phyloP scores from a whole-genome alignment of 345 rosid species.

The Acer negundo region DNA sequence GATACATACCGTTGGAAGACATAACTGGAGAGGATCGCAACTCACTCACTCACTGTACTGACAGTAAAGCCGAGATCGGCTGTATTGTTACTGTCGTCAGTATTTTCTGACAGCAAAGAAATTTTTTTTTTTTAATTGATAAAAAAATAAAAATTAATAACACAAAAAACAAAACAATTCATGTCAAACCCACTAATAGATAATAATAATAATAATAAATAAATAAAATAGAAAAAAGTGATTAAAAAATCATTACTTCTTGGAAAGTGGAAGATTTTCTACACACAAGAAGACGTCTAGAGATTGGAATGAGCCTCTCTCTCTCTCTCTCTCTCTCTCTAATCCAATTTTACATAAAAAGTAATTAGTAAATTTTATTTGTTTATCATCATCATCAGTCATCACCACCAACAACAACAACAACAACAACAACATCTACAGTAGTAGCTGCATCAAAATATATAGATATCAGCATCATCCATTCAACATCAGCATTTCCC shows the following conservation, averaged over 20 bases:
- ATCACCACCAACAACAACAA: background rate
- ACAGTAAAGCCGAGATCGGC: too few relatives aligned
- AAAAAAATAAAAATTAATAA: background rate
- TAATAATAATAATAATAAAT: background rate
- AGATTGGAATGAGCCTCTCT: conserved; percentile 37
- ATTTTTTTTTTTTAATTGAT: background rate
- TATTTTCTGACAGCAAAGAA: conserved; percentile 23
- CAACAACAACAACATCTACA: background rate
- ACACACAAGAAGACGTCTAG: conserved; percentile 36
- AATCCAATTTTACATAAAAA: conserved; percentile 2
- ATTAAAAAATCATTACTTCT: conserved; percentile 39
- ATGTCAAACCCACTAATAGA: conserved; percentile 34
- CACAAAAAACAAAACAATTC: conserved; percentile 21
- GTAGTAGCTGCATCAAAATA: background rate
- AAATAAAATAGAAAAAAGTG: conserved; percentile 3
- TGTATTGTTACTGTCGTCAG: conserved; percentile 29
- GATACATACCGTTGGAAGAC: too few relatives aligned
- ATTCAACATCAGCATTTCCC: conserved; percentile 17
- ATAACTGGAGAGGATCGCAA: too few relatives aligned
- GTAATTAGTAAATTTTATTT: background rate
- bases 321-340: conserved; percentile 14
- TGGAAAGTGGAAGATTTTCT: conserved; percentile 49
- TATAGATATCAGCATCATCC: conserved; percentile 15
- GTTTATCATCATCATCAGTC: background rate
- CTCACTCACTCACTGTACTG: too few relatives aligned